Evolutionary conservation across 257 asterid species (phyloP).

Genomic region (Plantago major): DNA sequence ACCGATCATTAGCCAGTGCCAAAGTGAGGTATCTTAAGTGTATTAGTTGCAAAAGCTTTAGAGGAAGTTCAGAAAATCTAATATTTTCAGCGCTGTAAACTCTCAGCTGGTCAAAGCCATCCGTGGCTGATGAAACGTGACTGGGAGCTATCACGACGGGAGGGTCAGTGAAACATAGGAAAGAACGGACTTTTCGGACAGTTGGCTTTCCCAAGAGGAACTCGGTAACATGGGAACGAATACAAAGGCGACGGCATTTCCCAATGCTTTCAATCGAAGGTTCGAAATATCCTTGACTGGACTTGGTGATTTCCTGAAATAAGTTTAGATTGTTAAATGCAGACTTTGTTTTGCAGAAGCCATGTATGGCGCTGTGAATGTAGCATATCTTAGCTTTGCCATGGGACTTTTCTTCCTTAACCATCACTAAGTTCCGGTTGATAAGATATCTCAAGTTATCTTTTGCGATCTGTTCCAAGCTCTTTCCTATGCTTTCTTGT

Average conservation of each 20-base stretch:
- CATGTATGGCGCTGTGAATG: background rate
- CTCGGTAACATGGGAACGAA: too few species aligned
- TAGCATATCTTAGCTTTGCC: background rate
- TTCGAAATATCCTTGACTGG: background rate
- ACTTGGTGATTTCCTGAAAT: background rate
- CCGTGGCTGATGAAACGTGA: too few species aligned
- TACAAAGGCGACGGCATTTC: background rate
- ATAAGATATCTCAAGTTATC: too few species aligned
- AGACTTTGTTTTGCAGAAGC: background rate
- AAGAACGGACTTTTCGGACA: background rate
- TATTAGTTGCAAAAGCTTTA: background rate
- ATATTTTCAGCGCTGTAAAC: too few species aligned
- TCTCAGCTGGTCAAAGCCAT: background rate
- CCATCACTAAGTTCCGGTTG: too few species aligned
- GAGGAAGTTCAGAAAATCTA: background rate
- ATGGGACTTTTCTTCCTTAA: background rate
- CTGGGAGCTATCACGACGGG: background rate
- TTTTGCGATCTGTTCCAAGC: too few species aligned
- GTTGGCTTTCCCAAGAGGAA: background rate
- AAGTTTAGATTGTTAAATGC: background rate
- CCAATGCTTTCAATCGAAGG: background rate
- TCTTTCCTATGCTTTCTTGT: too few species aligned
- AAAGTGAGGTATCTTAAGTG: background rate
- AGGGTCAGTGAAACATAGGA: background rate
- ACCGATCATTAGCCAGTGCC: background rate